phyloP scores from a whole-genome alignment of 371 early-diverging fungal genomes.

The Mucor irregularis region DNA sequence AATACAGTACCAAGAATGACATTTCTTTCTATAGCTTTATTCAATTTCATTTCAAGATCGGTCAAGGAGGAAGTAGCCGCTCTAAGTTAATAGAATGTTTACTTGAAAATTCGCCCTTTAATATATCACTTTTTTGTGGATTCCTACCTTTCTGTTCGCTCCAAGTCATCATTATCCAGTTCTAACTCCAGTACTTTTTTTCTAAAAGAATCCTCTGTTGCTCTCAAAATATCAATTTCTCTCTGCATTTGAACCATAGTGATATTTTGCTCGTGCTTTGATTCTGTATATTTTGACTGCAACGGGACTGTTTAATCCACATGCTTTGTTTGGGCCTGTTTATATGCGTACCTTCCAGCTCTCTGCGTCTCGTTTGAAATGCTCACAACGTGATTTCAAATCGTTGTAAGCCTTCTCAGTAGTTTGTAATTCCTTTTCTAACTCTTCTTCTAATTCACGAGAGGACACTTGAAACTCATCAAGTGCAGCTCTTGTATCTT shows the following conservation, averaged over 20 bases:
- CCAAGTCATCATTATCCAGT: slow-evolving; percentile 78
- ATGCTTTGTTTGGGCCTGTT: neutral
- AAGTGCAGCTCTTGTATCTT: slow-evolving; percentile 57
- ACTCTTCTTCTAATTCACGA: slow-evolving; percentile 65
- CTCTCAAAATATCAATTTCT: slow-evolving; percentile 73
- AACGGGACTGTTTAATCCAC: neutral
- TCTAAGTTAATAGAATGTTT: slow-evolving; percentile 28
- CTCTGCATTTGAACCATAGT: slow-evolving; percentile 69
- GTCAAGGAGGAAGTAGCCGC: slow-evolving; percentile 71
- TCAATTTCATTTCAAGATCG: slow-evolving; percentile 71
- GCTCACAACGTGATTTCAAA: slow-evolving; percentile 59
- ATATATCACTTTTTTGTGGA: neutral
- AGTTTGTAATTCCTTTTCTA: slow-evolving; percentile 61
- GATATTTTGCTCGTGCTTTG: slow-evolving; percentile 64
- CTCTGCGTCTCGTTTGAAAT: slow-evolving; percentile 61
- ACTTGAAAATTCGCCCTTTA: no score
- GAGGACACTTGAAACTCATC: slow-evolving; percentile 67
- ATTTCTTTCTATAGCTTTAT: slow-evolving; percentile 70
- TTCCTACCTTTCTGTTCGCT: slow-evolving; percentile 19
- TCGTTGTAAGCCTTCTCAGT: slow-evolving; percentile 64
- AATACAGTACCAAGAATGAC: slow-evolving; percentile 48
- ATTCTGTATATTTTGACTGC: slow-evolving; percentile 45
- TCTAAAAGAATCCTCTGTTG: slow-evolving; percentile 71
- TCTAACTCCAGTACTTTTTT: slow-evolving; percentile 76
- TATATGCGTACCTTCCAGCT: slow-evolving; percentile 65